These are phyloP conservation scores for Ophiorrhiza pumila DNA, from an alignment of 257 asterid genomes.

Conservation along the genomic window DNA sequence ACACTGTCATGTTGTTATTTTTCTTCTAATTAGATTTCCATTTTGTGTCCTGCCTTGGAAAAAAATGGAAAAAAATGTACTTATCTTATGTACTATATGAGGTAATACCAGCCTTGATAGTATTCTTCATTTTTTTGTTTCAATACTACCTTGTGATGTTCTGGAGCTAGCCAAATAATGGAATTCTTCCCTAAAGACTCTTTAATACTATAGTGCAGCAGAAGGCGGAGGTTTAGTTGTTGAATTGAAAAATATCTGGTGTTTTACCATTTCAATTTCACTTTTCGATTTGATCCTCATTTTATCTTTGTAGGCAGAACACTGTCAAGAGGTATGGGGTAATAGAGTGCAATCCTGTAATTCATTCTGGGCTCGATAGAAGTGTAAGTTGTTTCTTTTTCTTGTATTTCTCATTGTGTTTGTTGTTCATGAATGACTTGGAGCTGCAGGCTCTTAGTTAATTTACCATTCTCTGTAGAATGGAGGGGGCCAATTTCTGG, in stretches of 20 bases:
- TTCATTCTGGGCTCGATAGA: conserved; percentile 74
- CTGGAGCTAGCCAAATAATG: background rate
- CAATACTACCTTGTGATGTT: background rate
- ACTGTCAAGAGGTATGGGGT: conserved; percentile 75
- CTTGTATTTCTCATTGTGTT: background rate
- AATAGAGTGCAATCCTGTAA: conserved; percentile 90
- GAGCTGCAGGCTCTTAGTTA: background rate
- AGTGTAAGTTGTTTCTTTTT: conserved; percentile 53
- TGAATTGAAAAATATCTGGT: background rate
- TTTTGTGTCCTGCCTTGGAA: background rate
- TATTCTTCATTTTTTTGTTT: background rate
- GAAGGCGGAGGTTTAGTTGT: background rate
- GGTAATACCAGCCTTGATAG: background rate
- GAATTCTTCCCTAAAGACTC: background rate
- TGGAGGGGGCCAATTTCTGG: background rate
- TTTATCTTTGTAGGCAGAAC: conserved; percentile 51
- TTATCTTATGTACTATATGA: background rate
- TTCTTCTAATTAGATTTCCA: background rate
- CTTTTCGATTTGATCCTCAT: background rate
- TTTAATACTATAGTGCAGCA: background rate
- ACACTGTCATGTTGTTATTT: background rate
- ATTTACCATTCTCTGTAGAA: background rate
- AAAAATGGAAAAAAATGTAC: background rate
- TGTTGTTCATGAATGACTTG: background rate
- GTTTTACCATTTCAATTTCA: background rate